Base-by-base conservation (phyloP, 129 eudicot genomes). In the Sambucus nigra region DNA sequence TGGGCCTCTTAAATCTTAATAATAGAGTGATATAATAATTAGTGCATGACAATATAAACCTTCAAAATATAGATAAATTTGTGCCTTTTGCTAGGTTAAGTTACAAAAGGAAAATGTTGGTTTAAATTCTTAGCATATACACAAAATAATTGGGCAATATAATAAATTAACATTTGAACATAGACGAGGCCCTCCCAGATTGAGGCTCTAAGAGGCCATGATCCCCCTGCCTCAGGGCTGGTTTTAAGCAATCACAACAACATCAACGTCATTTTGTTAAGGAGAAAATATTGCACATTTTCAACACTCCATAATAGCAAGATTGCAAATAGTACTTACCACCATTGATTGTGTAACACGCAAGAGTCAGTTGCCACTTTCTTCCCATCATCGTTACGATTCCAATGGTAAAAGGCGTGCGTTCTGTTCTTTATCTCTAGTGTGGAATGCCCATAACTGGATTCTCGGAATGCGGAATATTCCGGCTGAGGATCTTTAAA, bases 391-490 rank as follows among this genome's bases (percentile, higher is more conserved):
- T 92, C 88, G 73, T 92, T 92, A 12, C 99, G 82, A 61, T 86
- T 73, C 99, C 99, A 92, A 24, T 80, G 82, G 78, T 86, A 92
- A 19, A 78, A 31, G 13, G 99, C 99, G 52, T 92, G 99, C 12
- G 96, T 92, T 74, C 84, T 69, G 44, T 86, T 92, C 70, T 66
- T 92, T 17, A 92, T 82, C 70, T 82, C 99, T 25, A 92, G 59
- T 0, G 87, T 86, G 4, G 94, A 75, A 73, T 92, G 99, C 25
- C 99, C 99, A 66, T 79, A 92, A 35, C 99, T 92, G 8, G 96
- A 83, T 60, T 92, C 99, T 13, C 99, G 83, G 51, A 86, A 92
- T 65, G 99, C 99, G 25, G 96, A 92, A 64, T 77, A 92, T 0
- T 82, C 87, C 28, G 99, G 99, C 35, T 92, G 99, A 27, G 99